phyloP scores from a whole-genome alignment of 192 early-diverging fungal species.

The Geosiphon pyriformis region DNA sequence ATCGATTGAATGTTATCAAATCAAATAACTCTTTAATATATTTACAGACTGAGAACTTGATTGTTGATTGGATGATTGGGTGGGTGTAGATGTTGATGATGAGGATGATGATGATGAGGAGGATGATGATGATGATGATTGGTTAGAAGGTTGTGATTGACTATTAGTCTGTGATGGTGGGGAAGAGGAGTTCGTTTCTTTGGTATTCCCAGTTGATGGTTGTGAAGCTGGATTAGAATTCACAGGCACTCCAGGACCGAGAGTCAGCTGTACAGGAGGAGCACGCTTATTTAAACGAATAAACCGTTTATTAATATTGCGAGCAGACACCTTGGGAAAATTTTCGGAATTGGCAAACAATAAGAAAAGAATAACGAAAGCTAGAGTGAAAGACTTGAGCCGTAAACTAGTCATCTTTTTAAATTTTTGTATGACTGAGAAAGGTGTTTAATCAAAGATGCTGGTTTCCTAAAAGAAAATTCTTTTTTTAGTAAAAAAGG shows the following conservation, averaged over 20 bases:
- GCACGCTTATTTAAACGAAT: neutral
- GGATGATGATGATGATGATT: neutral
- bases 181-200: neutral
- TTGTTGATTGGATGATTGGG: too few species aligned
- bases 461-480: too few species aligned
- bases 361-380: neutral
- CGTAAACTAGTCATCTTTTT: neutral
- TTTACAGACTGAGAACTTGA: too few species aligned
- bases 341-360: neutral
- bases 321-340: too few species aligned
- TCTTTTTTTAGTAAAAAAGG: too few species aligned
- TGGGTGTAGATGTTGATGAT: too few species aligned
- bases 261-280: neutral
- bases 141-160: too few species aligned
- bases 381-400: neutral
- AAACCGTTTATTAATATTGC: neutral
- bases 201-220: neutral
- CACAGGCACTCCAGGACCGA: neutral
- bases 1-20: too few species aligned
- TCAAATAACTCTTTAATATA: too few species aligned
- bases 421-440: neutral
- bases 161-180: too few species aligned
- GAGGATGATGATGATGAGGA: neutral
- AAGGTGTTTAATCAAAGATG: too few species aligned
- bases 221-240: neutral